Evolutionary conservation across 495 filamentous ascomycete species (phyloP).

Genomic region (Penicillium arizonense): DNA sequence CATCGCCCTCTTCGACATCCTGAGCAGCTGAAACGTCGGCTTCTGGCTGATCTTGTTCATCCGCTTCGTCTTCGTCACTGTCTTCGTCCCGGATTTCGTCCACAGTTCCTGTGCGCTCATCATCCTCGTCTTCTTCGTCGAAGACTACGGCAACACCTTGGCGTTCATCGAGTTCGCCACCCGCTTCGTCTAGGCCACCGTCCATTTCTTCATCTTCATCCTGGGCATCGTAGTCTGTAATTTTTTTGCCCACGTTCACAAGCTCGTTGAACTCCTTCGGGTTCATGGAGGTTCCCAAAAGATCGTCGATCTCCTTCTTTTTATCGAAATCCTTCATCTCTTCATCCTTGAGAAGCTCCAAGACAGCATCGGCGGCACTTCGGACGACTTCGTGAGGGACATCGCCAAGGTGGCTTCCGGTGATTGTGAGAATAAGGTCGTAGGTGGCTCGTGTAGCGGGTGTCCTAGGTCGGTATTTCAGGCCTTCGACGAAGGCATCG

Average conservation of each 20-base stretch:
- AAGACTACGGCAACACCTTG: slow-evolving; percentile 98
- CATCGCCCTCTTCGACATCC: slow-evolving; percentile 53
- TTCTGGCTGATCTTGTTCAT: slow-evolving; percentile 45
- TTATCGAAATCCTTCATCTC: slow-evolving; percentile 97
- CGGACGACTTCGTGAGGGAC: slow-evolving; percentile 88
- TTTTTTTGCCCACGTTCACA: slow-evolving; percentile 96
- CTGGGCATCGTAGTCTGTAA: slow-evolving; percentile 96
- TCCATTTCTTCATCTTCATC: slow-evolving; percentile 93
- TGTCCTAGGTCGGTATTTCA: slow-evolving; percentile 85
- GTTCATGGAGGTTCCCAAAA: slow-evolving; percentile 76
- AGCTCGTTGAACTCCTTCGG: slow-evolving; percentile 96
- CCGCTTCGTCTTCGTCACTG: slow-evolving; percentile 69
- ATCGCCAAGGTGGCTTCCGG: slow-evolving; percentile 85
- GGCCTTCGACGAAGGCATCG: slow-evolving; percentile 82
- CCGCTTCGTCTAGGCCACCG: slow-evolving; percentile 58
- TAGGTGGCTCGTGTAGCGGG: slow-evolving; percentile 93
- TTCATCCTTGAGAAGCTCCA: slow-evolving; percentile 93
- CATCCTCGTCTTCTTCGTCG: slow-evolving; percentile 89
- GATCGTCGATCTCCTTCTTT: slow-evolving; percentile 95
- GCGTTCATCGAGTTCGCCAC: slow-evolving; percentile 80
- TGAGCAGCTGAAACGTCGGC: slow-evolving; percentile 53
- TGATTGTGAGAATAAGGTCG: slow-evolving; percentile 89
- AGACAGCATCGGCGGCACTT: slow-evolving; percentile 90
- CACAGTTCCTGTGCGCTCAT: slow-evolving; percentile 68
- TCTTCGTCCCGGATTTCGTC: slow-evolving; percentile 81